These are phyloP conservation scores for Hygrocybe punicea DNA, from an alignment of 768 basidiomycete genomes.

Conservation along the genomic window DNA sequence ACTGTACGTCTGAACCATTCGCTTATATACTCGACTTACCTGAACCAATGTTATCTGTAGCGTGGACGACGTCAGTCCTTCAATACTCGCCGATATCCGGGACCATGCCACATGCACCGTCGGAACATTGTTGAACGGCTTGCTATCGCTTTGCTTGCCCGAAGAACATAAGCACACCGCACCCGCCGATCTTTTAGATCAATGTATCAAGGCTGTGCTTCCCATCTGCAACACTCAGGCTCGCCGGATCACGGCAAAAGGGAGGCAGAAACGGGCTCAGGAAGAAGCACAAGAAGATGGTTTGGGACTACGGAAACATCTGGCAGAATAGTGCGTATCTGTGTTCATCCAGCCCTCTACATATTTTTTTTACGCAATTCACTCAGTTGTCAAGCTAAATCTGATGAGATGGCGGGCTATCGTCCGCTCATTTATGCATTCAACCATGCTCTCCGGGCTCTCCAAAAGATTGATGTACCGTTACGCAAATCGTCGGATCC, in stretches of 20 bases:
- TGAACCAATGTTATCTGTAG: not conserved
- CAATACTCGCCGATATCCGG: slow-evolving; percentile 1
- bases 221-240: not conserved
- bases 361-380: not conserved
- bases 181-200: not conserved
- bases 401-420: not conserved
- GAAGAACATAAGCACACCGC: not conserved
- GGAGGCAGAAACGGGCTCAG: not conserved
- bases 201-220: not conserved
- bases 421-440: not conserved
- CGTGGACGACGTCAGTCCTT: not conserved
- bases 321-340: not conserved
- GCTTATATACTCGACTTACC: not conserved
- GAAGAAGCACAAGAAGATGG: slow-evolving; percentile 2
- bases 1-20: not conserved
- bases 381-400: not conserved
- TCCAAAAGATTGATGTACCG: not conserved
- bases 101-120: slow-evolving; percentile 1
- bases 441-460: not conserved
- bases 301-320: not conserved
- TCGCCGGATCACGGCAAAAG: not conserved
- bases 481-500: not conserved
- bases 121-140: not conserved
- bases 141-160: not conserved
- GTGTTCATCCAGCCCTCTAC: not conserved